Percentiles rank a stretch among this genome's conserved stretches.
Conservation (phyloP, 2,329 filamentous ascomycete genomes). For the Aspergillus sp. region DNA sequence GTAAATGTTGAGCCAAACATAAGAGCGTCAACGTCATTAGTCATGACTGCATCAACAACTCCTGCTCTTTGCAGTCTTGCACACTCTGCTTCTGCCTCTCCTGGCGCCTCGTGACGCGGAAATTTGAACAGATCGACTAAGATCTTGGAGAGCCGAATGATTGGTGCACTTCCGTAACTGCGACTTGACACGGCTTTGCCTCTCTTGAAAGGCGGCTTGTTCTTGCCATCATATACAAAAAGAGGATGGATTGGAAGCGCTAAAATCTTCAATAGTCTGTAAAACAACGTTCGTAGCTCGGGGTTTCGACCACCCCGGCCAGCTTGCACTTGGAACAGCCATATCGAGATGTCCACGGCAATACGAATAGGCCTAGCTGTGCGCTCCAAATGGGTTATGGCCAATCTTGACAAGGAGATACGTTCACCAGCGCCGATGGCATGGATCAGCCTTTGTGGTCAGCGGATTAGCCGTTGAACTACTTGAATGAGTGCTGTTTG, state of each 20-base stretch:
- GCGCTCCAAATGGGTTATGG: conserved; percentile 72
- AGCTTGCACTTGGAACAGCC: conserved; percentile 91
- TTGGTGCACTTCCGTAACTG: conserved; percentile 64
- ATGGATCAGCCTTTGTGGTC: conserved; percentile 71
- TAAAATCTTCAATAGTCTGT: conserved; percentile 77
- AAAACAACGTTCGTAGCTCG: conserved; percentile 88
- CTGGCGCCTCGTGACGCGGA: conserved; percentile 79
- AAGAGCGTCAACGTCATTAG: conserved; percentile 93
- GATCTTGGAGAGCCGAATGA: conserved; percentile 74
- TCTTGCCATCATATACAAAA: conserved; percentile 86
- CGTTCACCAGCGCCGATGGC: conserved; percentile 82
- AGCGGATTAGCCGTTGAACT: background rate
- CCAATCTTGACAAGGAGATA: conserved; percentile 78
- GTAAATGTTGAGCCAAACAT: conserved; percentile 91
- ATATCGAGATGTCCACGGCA: conserved; percentile 93
- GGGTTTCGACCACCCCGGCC: conserved; percentile 86
- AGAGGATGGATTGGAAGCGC: conserved; percentile 78
- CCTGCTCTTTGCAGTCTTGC: conserved; percentile 79
- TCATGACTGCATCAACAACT: conserved; percentile 88
- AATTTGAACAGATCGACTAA: conserved; percentile 85
- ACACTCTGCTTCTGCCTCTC: conserved; percentile 95
- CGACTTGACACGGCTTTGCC: conserved; percentile 64
- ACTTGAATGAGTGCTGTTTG: background rate
- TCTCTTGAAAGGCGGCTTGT: conserved; percentile 84
- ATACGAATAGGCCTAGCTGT: conserved; percentile 75